These are phyloP conservation scores for Taphrina communis DNA, from an alignment of 1,139 yeast species.

Conservation along the genomic window DNA sequence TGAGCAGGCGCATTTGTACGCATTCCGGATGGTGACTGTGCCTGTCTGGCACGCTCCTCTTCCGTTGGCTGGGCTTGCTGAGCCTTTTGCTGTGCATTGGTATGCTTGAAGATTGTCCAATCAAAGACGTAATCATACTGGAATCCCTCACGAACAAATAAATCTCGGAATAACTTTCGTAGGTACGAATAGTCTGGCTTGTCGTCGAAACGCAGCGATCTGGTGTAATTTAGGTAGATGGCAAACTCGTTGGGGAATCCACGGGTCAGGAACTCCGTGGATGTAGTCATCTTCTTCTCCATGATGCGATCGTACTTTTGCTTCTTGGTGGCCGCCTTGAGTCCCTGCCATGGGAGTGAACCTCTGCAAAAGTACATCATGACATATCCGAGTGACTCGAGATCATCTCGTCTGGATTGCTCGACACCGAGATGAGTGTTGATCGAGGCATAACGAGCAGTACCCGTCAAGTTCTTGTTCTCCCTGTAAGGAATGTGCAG, in stretches of 20 bases:
- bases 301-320: constrained; percentile 94
- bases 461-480: constrained; percentile 93
- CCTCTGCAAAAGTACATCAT: constrained; percentile 92
- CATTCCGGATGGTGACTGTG: constrained; percentile 9
- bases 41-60: constrained; percentile 20
- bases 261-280: constrained; percentile 84
- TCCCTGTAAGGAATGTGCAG: constrained; percentile 95
- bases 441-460: constrained; percentile 94
- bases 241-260: constrained; percentile 92
- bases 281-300: constrained; percentile 94
- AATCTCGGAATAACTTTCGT: constrained; percentile 86
- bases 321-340: constrained; percentile 97
- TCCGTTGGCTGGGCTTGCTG: constrained; percentile 20
- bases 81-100: constrained; percentile 27
- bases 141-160: constrained; percentile 85
- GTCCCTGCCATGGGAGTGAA: constrained; percentile 97
- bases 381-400: constrained; percentile 94
- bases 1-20: constrained; percentile 15
- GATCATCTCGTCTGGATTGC: constrained; percentile 93
- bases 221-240: constrained; percentile 85
- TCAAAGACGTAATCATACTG: constrained; percentile 94
- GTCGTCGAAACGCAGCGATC: constrained; percentile 90
- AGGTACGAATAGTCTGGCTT: constrained; percentile 92
- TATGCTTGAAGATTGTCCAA: constrained; percentile 89
- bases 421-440: constrained; percentile 97